Base-by-base conservation (phyloP, 1,284 basidiomycete genomes). In the Ustilago lituana region DNA sequence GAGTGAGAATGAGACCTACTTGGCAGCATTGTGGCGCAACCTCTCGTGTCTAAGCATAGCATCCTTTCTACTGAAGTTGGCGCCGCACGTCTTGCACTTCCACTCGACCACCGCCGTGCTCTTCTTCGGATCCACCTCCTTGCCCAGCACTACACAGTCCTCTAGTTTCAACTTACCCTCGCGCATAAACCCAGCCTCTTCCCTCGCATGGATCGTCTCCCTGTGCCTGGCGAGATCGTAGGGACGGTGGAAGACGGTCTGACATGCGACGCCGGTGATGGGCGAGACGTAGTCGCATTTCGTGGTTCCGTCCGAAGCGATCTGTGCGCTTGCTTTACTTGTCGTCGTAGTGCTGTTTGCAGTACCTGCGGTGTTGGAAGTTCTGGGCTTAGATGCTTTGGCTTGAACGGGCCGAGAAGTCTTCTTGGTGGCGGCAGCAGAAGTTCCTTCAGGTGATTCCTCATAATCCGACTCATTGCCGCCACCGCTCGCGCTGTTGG, bases 201-300 rank as follows among this genome's bases (percentile, higher is more conserved):
- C 79, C 10, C 75, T 50, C 7, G 77, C 73, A 43, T 82, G 80
- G 49, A 82, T 76, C 14, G 80, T 82, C 51, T 81, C 78, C 4
- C 80, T 59, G 45, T 82, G 80, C 0, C 80, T 57, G 15, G 79
- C 78, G 7, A 82, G 54, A 47, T 82, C 80, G 60, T 82, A 82
- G 26, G 74, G 77, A 22, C 80, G 70, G 39, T 82, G 80, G 70
- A 82, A 82, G 7, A 68, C 67, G 0, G 77, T 81, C n/a, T 75
- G 67, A 36, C 80, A 82, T 6, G 50, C 46, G n/a, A 60, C 41
- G 22, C 65, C 63, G 9, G 70, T 80, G 24, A 79, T 36, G 17
- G 79, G 80, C 14, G 69, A 74, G 12, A 78, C 58, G 43, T 81
- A 82, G 64, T 82, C 76, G 62, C 80, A 82, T n/a, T 69, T 72